Evolutionary conservation across 2,329 filamentous ascomycete species (phyloP).

Genomic region (Aspergillus intermedius): DNA sequence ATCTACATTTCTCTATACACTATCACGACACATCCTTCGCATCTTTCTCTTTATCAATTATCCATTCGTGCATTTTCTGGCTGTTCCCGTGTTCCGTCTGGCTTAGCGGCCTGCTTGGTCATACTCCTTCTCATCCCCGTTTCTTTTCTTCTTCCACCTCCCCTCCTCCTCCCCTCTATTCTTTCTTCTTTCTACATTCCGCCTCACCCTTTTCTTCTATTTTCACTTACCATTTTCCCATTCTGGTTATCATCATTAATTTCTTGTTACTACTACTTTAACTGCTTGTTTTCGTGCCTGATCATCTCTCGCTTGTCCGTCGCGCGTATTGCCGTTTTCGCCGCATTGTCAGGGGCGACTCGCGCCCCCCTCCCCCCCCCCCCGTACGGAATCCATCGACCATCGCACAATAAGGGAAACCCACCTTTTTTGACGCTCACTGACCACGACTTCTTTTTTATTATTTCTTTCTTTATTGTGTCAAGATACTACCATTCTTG

Average conservation of each 20-base stretch:
- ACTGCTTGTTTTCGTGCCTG: constrained; percentile 2
- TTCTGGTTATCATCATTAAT: constrained; percentile 6
- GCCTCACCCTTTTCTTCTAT: constrained; percentile 10
- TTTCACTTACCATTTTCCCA: constrained; percentile 5
- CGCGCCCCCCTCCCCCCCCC: neutral
- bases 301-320: neutral
- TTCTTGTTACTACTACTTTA: constrained; percentile 6
- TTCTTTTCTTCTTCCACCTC: constrained; percentile 9
- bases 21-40: too few relatives aligned
- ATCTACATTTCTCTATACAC: too few relatives aligned
- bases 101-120: constrained; percentile 4
- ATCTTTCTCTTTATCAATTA: too few relatives aligned
- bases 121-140: constrained; percentile 14
- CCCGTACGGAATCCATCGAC: neutral
- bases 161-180: constrained; percentile 9
- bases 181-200: constrained; percentile 14
- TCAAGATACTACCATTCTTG: too few relatives aligned
- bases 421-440: neutral
- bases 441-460: constrained; percentile 4
- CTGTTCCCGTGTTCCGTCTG: constrained; percentile 6
- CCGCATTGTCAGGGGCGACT: neutral
- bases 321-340: constrained; percentile 2
- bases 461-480: neutral
- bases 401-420: neutral
- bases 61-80: too few relatives aligned